phyloP scores from a whole-genome alignment of 192 early-diverging fungal genomes.

The Dissophora ornata region DNA sequence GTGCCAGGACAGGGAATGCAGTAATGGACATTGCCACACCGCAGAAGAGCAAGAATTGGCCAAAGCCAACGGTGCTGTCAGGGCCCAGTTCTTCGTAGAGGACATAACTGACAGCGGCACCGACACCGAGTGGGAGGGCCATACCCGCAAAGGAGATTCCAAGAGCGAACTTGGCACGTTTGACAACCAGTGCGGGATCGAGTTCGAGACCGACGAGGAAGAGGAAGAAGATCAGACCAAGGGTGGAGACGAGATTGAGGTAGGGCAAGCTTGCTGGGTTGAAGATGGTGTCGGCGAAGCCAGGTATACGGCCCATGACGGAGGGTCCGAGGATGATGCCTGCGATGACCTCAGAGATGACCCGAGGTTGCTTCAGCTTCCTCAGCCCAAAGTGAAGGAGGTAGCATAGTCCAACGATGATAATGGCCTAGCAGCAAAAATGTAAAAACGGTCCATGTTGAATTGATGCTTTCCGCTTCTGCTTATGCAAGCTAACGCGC shows the following conservation, averaged over 20 bases:
- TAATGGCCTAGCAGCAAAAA: conserved; percentile 50
- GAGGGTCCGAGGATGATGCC: conserved; percentile 92
- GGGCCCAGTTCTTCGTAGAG: conserved; percentile 68
- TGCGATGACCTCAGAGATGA: conserved; percentile 92
- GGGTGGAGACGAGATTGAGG: conserved; percentile 82
- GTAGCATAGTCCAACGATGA: conserved; percentile 81
- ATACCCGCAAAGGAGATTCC: conserved; percentile 86
- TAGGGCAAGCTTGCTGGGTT: conserved; percentile 72
- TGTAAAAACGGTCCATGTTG: background rate
- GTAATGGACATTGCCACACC: conserved; percentile 95
- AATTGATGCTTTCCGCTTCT: background rate
- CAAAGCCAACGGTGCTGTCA: conserved; percentile 63
- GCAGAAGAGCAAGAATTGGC: conserved; percentile 83
- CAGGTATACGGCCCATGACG: conserved; percentile 78
- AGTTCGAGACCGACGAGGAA: conserved; percentile 92
- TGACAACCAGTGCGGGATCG: conserved; percentile 69
- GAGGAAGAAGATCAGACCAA: conserved; percentile 90
- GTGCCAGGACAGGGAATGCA: conserved; percentile 94
- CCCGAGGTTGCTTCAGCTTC: conserved; percentile 80
- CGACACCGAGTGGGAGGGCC: conserved; percentile 81
- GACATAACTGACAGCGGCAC: conserved; percentile 78
- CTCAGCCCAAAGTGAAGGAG: conserved; percentile 70
- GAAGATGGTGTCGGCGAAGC: conserved; percentile 78
- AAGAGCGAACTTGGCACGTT: conserved; percentile 64
- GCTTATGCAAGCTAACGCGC: background rate